These are phyloP conservation scores for Phytophthora idaei DNA, from an alignment of 352 stramenopile genomes.

Conservation along the genomic window DNA sequence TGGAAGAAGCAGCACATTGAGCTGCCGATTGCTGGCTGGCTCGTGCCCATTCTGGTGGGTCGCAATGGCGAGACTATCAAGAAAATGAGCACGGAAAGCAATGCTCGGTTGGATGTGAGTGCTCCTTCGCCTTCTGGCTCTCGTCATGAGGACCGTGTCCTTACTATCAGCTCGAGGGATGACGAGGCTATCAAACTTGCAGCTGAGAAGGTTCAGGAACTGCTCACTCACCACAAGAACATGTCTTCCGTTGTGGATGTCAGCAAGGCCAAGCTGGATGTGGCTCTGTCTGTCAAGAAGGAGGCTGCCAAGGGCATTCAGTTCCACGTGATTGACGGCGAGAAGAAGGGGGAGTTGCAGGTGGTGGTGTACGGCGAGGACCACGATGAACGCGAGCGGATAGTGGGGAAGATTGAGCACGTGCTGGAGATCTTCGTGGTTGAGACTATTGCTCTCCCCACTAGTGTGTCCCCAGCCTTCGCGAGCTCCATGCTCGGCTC, in stretches of 20 bases:
- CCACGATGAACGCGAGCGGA: conserved; percentile 56
- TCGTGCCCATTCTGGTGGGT: conserved; percentile 72
- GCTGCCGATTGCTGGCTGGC: conserved; percentile 60
- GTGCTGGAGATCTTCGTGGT: conserved; percentile 55
- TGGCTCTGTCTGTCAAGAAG: conserved; percentile 53
- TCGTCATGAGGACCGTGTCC: conserved; percentile 42
- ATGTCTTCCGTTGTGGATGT: conserved; percentile 55
- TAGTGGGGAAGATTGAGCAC: conserved; percentile 73
- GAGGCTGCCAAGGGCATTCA: conserved; percentile 60
- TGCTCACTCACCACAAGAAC: conserved; percentile 60
- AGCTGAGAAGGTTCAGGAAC: conserved; percentile 57
- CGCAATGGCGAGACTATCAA: conserved; percentile 84
- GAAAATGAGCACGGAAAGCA: conserved; percentile 65
- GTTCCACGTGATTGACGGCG: conserved; percentile 55
- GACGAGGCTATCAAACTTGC: conserved; percentile 67
- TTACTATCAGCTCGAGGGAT: conserved; percentile 74
- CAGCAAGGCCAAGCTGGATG: conserved; percentile 48
- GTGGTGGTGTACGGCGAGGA: conserved; percentile 66
- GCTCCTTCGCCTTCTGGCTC: conserved; percentile 19
- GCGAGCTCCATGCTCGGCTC: conserved; percentile 63
- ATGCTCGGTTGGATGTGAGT: conserved; percentile 66
- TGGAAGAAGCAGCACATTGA: conserved; percentile 80
- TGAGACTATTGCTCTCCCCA: conserved; percentile 55
- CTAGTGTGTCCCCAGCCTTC: conserved; percentile 37
- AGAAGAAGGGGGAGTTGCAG: conserved; percentile 47